Evolutionary conservation across 208 protist genomes (phyloP).

Genomic region (Leishmania turanica): DNA sequence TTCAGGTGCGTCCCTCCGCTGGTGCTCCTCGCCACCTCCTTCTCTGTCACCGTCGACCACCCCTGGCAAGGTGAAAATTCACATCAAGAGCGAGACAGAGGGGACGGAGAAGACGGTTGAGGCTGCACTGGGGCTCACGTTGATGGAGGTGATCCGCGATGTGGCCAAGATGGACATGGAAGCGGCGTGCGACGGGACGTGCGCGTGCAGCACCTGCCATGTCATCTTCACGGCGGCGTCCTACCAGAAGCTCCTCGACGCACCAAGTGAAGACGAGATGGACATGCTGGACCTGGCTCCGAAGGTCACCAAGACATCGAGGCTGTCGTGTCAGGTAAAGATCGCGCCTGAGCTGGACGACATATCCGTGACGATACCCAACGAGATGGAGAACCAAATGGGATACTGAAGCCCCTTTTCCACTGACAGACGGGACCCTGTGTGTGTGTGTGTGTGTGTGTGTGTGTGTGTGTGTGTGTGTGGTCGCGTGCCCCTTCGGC

Average conservation of each 20-base stretch:
- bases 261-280: conserved; percentile 92
- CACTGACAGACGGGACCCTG: neutral
- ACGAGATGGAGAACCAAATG: conserved; percentile 65
- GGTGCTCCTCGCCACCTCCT: neutral
- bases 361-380: conserved; percentile 52
- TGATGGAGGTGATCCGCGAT: conserved; percentile 94
- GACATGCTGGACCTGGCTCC: conserved; percentile 93
- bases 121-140: conserved; percentile 62
- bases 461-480: neutral
- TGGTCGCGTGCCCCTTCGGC: neutral
- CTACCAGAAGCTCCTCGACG: conserved; percentile 80
- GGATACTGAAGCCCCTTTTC: neutral
- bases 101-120: conserved; percentile 32
- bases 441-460: too few species aligned
- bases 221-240: conserved; percentile 82
- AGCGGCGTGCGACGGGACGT: conserved; percentile 95
- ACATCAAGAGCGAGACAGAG: conserved; percentile 31
- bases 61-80: conserved; percentile 50
- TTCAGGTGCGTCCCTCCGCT: neutral
- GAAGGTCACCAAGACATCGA: conserved; percentile 56
- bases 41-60: neutral
- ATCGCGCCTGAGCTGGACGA: conserved; percentile 56
- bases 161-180: conserved; percentile 94
- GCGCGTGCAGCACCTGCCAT: conserved; percentile 97
- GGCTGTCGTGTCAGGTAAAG: conserved; percentile 82